phyloP scores from a whole-genome alignment of 352 stramenopile species.

The Nothophytophthora sp. region DNA sequence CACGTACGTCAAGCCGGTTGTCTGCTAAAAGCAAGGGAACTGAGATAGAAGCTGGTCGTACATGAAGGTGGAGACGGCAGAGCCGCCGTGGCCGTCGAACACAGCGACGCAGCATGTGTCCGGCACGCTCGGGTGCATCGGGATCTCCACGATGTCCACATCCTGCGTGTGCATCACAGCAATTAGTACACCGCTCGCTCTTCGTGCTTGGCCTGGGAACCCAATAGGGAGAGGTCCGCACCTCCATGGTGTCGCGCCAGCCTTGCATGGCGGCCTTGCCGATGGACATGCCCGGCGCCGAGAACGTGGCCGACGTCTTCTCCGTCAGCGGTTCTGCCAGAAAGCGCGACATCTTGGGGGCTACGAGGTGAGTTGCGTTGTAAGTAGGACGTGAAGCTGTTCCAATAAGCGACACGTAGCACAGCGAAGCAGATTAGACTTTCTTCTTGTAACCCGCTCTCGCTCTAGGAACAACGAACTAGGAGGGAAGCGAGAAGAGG shows the following conservation, averaged over 20 bases:
- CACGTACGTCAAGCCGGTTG: conserved; percentile 2
- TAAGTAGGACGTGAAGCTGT: too few species aligned
- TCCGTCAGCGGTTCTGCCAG: conserved; percentile 79
- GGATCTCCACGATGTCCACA: conserved; percentile 70
- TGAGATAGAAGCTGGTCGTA: conserved; percentile 31
- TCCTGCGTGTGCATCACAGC: too few species aligned
- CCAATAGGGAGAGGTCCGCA: too few species aligned
- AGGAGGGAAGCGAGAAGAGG: too few species aligned
- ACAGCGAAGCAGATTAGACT: too few species aligned
- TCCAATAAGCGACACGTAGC: too few species aligned
- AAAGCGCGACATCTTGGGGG: conserved; percentile 72
- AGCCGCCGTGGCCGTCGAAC: conserved; percentile 84
- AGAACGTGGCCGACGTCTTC: conserved; percentile 60
- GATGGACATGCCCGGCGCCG: conserved; percentile 52
- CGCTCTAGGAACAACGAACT: too few species aligned
- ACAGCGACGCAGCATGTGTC: conserved; percentile 74
- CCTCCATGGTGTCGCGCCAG: conserved; percentile 88
- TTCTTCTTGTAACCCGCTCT: too few species aligned
- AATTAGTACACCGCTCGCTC: too few species aligned
- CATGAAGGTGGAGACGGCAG: conserved; percentile 67
- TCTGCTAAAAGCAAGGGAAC: neutral
- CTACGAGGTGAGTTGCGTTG: too few species aligned
- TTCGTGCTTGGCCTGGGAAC: too few species aligned
- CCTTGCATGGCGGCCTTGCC: conserved; percentile 81
- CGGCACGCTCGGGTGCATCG: conserved; percentile 54